These are phyloP conservation scores for Canavalia gladiata DNA, from an alignment of 306 rosid species.

Conservation along the genomic window DNA sequence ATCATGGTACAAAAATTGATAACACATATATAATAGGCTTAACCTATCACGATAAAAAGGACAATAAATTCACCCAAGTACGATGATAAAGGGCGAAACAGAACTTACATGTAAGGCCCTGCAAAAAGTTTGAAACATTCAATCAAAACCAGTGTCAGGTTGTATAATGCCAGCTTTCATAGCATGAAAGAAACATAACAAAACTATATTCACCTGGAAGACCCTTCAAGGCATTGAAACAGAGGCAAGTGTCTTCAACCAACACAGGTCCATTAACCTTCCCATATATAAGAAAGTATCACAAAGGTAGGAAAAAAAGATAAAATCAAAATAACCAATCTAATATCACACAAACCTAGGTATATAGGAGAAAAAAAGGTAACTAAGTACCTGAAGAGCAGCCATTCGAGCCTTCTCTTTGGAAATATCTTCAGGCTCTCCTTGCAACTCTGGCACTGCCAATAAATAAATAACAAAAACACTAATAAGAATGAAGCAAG, in stretches of 20 bases:
- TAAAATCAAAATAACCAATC: conserved; percentile 9
- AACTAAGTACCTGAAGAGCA: conserved; percentile 73
- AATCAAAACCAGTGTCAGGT: conserved; percentile 43
- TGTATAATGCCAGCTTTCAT: conserved; percentile 1
- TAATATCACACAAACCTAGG: conserved; percentile 19
- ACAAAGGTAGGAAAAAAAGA: background rate
- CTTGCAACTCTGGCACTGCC: conserved; percentile 95
- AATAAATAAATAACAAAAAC: background rate
- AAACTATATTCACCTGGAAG: conserved; percentile 79
- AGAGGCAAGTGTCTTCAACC: conserved; percentile 97
- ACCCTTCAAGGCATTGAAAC: conserved; percentile 96
- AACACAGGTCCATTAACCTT: conserved; percentile 96
- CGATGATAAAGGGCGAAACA: conserved; percentile 38
- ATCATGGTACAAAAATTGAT: conserved; percentile 8
- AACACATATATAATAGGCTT: background rate
- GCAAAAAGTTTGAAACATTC: conserved; percentile 55
- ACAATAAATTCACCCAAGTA: conserved; percentile 51
- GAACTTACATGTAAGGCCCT: conserved; percentile 99
- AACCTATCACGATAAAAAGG: conserved; percentile 13
- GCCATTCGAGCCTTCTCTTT: conserved; percentile 97
- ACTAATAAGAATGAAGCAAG: conserved; percentile 6
- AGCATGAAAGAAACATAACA: conserved; percentile 8
- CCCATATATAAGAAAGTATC: conserved; percentile 20
- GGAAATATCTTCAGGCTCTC: conserved; percentile 95
- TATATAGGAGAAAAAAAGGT: background rate